These are phyloP conservation scores for Tolypocladium ophioglossoides DNA, from an alignment of 2,329 filamentous ascomycete genomes.

Conservation along the genomic window DNA sequence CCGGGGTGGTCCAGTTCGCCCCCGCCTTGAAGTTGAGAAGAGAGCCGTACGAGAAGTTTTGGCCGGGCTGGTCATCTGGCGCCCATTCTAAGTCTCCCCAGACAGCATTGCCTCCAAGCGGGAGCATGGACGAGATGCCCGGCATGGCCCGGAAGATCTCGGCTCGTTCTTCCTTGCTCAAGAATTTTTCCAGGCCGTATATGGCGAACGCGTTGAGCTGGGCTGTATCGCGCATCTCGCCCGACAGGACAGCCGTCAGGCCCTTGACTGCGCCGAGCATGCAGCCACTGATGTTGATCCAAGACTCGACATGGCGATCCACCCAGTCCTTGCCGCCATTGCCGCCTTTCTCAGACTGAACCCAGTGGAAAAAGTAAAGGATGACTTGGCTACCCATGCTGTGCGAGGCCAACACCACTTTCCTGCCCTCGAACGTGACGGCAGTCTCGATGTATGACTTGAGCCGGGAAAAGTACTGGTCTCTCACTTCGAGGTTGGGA, in stretches of 20 bases:
- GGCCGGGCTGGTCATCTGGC: conserved; percentile 71
- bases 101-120: conserved; percentile 85
- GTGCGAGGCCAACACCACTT: conserved; percentile 81
- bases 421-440: conserved; percentile 60
- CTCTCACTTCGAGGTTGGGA: conserved; percentile 75
- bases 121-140: conserved; percentile 91
- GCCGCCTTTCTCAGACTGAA: conserved; percentile 68
- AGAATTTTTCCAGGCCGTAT: conserved; percentile 91
- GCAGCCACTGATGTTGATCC: conserved; percentile 97
- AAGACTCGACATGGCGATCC: conserved; percentile 77
- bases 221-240: conserved; percentile 97
- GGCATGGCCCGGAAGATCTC: conserved; percentile 97
- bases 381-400: conserved; percentile 97
- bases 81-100: conserved; percentile 87
- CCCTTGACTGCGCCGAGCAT: conserved; percentile 95
- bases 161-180: conserved; percentile 79
- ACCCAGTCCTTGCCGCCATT: conserved; percentile 82
- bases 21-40: conserved; percentile 72
- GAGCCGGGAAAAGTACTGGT: conserved; percentile 87
- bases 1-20: conserved; percentile 51
- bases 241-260: conserved; percentile 79
- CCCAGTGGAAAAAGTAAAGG: conserved; percentile 74
- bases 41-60: conserved; percentile 65
- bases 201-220: conserved; percentile 95
- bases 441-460: conserved; percentile 87